Evolutionary conservation across 2,329 filamentous ascomycete species (phyloP), one percentile per base, ranked within the genome.

Genomic region (Neonectria faginata): DNA sequence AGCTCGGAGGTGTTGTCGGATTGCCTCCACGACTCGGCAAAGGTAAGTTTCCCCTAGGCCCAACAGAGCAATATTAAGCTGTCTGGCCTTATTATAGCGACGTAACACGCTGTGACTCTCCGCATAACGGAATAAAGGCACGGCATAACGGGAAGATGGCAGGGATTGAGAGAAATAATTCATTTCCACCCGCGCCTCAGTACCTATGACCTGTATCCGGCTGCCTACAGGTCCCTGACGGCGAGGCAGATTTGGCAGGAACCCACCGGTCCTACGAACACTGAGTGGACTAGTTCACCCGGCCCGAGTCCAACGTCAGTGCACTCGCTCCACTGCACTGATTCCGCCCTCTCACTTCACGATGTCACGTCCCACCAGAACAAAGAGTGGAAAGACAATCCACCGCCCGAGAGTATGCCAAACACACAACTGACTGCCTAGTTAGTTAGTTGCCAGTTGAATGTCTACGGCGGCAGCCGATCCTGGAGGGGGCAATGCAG

Each of bases 181-280:
- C 16, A 47, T 10, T 48, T 20, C 47, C 54, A 36, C 20, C 51
- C 55, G 47, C 31, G 45, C 33, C 33, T 31, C 36, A 44, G 33
- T 36, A 36, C 25, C 31, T 54, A 48, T 62, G 62, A 12, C 53
- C 39, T 54, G 48, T 62, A 57, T n/a, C 53, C 48, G 48, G 20
- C 33, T 56, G 31, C 31, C 31, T 33, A 33, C 10, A 12, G 31
- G 31, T 54, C 63, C 53, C 50, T 10, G 27, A 29, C 54, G 54
- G 45, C 63, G 60, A 66, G 63, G 63, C 59, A 66, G 59, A 63
- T n/a, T 65, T 29, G 52, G 33, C 45, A 53, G 20, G 48, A 62
- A 50, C 48, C 62, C 58, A 65, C 62, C 55, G 25, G 55, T 25
- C 33, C 44, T 27, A 47, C 42, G 52, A 18, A 55, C 22, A 16